These are phyloP conservation scores for Ophiocordyceps camponoti-rufipedis DNA, from an alignment of 2,329 filamentous ascomycete species.

Conservation along the genomic window DNA sequence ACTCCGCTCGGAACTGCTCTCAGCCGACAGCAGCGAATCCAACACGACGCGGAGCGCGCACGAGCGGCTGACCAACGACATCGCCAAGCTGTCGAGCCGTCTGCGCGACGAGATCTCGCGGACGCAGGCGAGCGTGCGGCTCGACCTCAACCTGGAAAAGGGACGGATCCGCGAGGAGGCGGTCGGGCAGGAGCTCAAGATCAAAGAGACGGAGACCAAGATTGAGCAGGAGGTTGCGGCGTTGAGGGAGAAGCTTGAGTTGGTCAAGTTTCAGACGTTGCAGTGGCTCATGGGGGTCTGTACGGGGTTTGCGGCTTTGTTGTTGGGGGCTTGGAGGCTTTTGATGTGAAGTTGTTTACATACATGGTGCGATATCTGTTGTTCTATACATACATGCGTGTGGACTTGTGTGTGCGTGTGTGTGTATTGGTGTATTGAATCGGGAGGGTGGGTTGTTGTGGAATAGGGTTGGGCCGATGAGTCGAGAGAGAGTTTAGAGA, in stretches of 20 bases:
- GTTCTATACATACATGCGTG: neutral
- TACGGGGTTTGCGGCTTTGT: conserved; percentile 46
- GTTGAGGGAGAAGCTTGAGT: conserved; percentile 78
- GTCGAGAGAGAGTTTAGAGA: too few relatives aligned
- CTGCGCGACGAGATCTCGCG: conserved; percentile 86
- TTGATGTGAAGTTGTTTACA: conserved; percentile 32
- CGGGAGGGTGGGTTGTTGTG: too few relatives aligned
- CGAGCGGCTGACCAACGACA: conserved; percentile 83
- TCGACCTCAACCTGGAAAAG: conserved; percentile 94
- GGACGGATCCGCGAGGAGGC: conserved; percentile 91
- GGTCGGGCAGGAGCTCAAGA: conserved; percentile 89
- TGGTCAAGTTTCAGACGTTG: conserved; percentile 93
- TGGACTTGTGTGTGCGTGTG: neutral
- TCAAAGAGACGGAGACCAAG: conserved; percentile 96
- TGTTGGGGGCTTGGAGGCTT: conserved; percentile 52
- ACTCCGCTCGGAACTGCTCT: conserved; percentile 81
- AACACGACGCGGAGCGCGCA: conserved; percentile 77
- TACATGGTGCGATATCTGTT: neutral
- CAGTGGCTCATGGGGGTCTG: conserved; percentile 93
- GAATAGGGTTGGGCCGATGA: too few relatives aligned
- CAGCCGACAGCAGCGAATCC: conserved; percentile 78
- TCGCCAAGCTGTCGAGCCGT: conserved; percentile 79
- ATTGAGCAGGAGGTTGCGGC: conserved; percentile 96
- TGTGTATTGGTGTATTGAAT: neutral
- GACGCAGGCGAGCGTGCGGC: conserved; percentile 78